phyloP scores from a whole-genome alignment of 176 grass and related monocot species.

The Oryza glaberrima region DNA sequence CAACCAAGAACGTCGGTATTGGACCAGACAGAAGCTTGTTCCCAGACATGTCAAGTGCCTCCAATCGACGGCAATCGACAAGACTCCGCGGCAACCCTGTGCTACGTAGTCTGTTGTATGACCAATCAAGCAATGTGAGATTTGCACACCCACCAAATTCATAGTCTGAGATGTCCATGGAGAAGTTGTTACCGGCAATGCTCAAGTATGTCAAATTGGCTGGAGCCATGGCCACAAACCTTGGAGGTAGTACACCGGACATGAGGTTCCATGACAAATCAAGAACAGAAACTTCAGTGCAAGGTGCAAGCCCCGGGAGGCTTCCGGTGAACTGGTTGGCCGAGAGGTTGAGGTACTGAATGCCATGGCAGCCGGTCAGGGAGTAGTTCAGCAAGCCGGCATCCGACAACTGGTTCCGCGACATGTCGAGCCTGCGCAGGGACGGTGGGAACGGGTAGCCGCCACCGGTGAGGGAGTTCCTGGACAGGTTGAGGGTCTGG shows the following conservation, averaged over 20 bases:
- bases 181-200: conserved; percentile 64
- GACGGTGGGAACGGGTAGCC: conserved; percentile 54
- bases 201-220: conserved; percentile 40
- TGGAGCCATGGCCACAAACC: conserved; percentile 36
- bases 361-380: conserved; percentile 39
- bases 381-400: conserved; percentile 56
- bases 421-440: conserved; percentile 57
- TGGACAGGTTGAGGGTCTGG: conserved; percentile 60
- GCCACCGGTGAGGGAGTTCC: conserved; percentile 55
- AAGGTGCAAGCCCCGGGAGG: conserved; percentile 32
- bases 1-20: conserved; percentile 46
- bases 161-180: conserved; percentile 58
- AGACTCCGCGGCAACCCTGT: conserved; percentile 43
- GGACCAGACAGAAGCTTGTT: conserved; percentile 44
- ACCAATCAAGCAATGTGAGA: conserved; percentile 50
- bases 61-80: conserved; percentile 43
- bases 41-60: conserved; percentile 51
- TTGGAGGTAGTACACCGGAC: conserved; percentile 44
- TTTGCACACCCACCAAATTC: conserved; percentile 56
- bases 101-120: conserved; percentile 55
- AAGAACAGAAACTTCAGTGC: conserved; percentile 49
- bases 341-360: conserved; percentile 68
- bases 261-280: conserved; percentile 64
- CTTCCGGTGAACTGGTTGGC: conserved; percentile 51
- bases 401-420: conserved; percentile 58